These are phyloP conservation scores for Cutaneotrichosporon dermatis DNA, from an alignment of 1,284 basidiomycete genomes.

Conservation along the genomic window DNA sequence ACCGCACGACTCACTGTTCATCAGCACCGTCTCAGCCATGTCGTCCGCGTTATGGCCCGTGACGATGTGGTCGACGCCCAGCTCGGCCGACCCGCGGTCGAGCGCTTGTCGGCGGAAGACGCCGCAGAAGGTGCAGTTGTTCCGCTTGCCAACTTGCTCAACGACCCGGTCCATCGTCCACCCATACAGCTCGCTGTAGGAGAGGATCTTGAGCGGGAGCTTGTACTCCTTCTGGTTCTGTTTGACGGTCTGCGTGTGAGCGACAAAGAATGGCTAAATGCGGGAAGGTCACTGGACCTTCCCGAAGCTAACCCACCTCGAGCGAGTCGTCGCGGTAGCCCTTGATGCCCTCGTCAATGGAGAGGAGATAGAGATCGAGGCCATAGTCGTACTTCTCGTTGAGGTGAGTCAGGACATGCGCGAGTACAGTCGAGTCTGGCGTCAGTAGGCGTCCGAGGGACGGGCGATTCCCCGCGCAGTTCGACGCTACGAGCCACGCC, in stretches of 20 bases:
- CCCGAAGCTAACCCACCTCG: conserved; percentile 58
- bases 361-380: conserved; percentile 84
- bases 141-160: conserved; percentile 87
- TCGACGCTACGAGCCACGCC: too few relatives aligned
- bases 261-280: background rate
- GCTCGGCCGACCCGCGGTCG: conserved; percentile 82
- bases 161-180: conserved; percentile 99
- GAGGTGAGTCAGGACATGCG: conserved; percentile 91
- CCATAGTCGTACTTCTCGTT: conserved; percentile 94
- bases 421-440: conserved; percentile 92
- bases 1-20: conserved; percentile 72
- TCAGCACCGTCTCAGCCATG: conserved; percentile 95
- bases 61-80: conserved; percentile 94
- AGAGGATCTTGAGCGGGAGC: conserved; percentile 91
- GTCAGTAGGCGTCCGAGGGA: background rate
- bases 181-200: conserved; percentile 93
- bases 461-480: too few relatives aligned
- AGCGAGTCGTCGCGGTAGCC: conserved; percentile 97
- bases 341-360: conserved; percentile 98
- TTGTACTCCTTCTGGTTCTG: conserved; percentile 93
- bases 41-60: conserved; percentile 99
- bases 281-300: too few relatives aligned
- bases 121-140: conserved; percentile 98
- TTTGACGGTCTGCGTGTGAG: conserved; percentile 75
- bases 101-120: conserved; percentile 95